Evolutionary conservation across 768 basidiomycete species (phyloP).

Genomic region (Rubroboletus pulcherrimus): DNA sequence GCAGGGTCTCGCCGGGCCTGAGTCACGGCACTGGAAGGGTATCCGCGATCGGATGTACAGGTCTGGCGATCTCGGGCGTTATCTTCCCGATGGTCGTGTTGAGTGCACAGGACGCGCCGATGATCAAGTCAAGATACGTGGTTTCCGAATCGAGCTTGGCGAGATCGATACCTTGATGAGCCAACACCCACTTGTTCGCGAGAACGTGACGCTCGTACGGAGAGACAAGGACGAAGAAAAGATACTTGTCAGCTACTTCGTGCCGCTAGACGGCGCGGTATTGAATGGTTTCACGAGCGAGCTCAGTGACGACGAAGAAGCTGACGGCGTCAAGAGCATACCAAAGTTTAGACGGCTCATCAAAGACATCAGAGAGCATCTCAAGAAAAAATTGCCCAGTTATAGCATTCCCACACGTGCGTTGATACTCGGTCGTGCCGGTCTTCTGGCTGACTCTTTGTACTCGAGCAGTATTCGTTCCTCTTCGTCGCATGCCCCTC

Average conservation of each 20-base stretch:
- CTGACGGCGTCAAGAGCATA: conserved; percentile 69
- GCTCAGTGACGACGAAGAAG: conserved; percentile 43
- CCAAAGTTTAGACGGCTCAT: conserved; percentile 83
- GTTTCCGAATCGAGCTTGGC: conserved; percentile 96
- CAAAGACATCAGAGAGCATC: conserved; percentile 89
- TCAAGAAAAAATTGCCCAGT: conserved; percentile 94
- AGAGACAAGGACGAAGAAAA: conserved; percentile 99
- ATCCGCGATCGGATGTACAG: conserved; percentile 97
- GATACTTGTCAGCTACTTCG: conserved; percentile 95
- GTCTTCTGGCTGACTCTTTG: conserved; percentile 1
- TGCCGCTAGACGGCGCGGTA: conserved; percentile 69
- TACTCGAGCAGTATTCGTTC: conserved; percentile 74
- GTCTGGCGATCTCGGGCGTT: conserved; percentile 94
- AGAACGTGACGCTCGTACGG: conserved; percentile 95
- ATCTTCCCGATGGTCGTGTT: conserved; percentile 86
- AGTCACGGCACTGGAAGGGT: conserved; percentile 87
- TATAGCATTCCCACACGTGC: conserved; percentile 89
- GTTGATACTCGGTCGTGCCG: conserved; percentile 29
- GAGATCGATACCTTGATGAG: conserved; percentile 97
- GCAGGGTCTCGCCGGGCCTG: conserved; percentile 56
- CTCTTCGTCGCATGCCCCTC: conserved; percentile 90
- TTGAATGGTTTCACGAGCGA: conserved; percentile 73
- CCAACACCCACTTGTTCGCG: conserved; percentile 89
- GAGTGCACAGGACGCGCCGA: conserved; percentile 98
- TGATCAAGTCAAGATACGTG: conserved; percentile 98